A percentile compares a stretch with the other conserved stretches of the same genome.
phyloP scores from a whole-genome alignment of 768 basidiomycete genomes.

The Russula brevipes region DNA sequence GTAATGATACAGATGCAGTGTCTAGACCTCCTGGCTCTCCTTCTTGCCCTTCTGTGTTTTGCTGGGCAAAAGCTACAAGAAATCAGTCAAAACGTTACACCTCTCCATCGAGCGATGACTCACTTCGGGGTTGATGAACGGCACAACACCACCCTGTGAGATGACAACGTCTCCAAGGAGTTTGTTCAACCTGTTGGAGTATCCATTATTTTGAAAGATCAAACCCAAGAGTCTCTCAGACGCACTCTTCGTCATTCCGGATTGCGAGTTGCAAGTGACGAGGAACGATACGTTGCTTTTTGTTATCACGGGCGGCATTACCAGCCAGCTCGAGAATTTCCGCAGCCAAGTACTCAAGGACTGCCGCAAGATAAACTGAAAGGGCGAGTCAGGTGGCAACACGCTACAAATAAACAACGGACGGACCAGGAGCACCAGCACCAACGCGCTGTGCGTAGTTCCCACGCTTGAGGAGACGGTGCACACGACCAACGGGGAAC shows the following conservation, averaged over 20 bases:
- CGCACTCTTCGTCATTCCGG: conserved; percentile 85
- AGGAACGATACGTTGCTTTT: conserved; percentile 93
- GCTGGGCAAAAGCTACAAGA: conserved; percentile 36
- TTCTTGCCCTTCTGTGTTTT: conserved; percentile 53
- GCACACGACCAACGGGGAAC: conserved; percentile 91
- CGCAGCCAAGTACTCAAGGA: conserved; percentile 87
- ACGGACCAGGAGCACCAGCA: conserved; percentile 75
- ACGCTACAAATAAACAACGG: not conserved
- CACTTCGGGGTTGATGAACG: conserved; percentile 55
- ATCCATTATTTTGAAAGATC: not conserved
- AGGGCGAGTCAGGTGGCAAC: not conserved
- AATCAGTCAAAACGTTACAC: not conserved
- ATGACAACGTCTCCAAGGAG: conserved; percentile 82
- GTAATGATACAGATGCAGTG: conserved; percentile 18
- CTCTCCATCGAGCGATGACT: conserved; percentile 1
- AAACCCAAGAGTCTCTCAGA: conserved; percentile 11
- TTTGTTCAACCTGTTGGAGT: conserved; percentile 50
- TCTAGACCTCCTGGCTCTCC: conserved; percentile 44
- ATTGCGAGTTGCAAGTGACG: conserved; percentile 91
- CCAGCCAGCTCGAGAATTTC: conserved; percentile 93
- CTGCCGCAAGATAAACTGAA: conserved; percentile 81
- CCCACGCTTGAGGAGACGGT: conserved; percentile 80
- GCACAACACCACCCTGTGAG: conserved; percentile 92
- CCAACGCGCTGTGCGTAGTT: conserved; percentile 86
- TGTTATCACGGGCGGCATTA: conserved; percentile 76